phyloP scores from a whole-genome alignment of 2,329 filamentous ascomycete species.

The Alternaria sp. region DNA sequence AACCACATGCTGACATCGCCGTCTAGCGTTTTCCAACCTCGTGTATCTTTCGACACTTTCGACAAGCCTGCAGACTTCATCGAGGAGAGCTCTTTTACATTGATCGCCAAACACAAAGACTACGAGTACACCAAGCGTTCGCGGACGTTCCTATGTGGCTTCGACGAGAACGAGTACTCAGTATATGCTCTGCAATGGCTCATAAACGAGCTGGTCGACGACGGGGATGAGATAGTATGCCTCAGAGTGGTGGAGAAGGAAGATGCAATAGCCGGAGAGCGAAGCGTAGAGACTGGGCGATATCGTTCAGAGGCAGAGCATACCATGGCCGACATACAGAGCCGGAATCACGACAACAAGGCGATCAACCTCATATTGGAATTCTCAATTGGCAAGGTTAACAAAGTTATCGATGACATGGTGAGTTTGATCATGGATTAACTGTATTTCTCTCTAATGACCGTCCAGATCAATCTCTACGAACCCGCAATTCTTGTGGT shows the following conservation, averaged over 20 bases:
- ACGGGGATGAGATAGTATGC: slow-evolving; percentile 93
- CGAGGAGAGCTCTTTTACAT: slow-evolving; percentile 71
- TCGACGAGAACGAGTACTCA: slow-evolving; percentile 90
- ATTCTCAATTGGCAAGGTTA: slow-evolving; percentile 87
- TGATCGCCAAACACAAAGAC: slow-evolving; percentile 86
- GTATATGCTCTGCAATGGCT: slow-evolving; percentile 94
- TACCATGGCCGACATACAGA: slow-evolving; percentile 78
- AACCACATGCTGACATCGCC: slow-evolving; percentile 23
- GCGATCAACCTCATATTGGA: slow-evolving; percentile 88
- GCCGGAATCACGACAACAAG: slow-evolving; percentile 82
- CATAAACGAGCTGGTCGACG: slow-evolving; percentile 89
- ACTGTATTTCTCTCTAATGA: slow-evolving; percentile 10
- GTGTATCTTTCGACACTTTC: slow-evolving; percentile 80
- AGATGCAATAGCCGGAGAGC: slow-evolving; percentile 70
- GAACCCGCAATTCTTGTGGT: slow-evolving; percentile 92
- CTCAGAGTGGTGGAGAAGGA: slow-evolving; percentile 88
- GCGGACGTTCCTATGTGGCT: slow-evolving; percentile 88
- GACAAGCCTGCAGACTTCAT: slow-evolving; percentile 71
- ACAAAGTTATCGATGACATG: slow-evolving; percentile 89
- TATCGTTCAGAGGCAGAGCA: slow-evolving; percentile 80
- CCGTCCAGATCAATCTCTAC: slow-evolving; percentile 81
- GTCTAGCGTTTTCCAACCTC: slow-evolving; percentile 68
- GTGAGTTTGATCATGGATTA: slow-evolving; percentile 59
- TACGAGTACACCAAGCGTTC: slow-evolving; percentile 83
- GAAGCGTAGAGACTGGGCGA: slow-evolving; percentile 68